Conservation (phyloP, 2,329 filamentous ascomycete species). For the Pestalotiopsis fici region DNA sequence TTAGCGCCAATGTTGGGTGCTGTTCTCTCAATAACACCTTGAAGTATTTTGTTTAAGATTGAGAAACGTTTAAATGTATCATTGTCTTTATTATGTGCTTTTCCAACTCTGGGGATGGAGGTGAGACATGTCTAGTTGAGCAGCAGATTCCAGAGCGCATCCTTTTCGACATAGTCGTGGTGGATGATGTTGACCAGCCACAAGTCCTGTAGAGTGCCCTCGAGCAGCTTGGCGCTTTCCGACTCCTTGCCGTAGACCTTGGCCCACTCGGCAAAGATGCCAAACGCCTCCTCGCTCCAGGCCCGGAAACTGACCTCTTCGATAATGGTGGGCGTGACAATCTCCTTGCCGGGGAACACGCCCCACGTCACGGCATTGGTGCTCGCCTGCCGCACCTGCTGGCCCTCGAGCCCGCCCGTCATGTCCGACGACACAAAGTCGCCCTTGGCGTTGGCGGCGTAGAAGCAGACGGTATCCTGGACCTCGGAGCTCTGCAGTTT, state of each 20-base stretch:
- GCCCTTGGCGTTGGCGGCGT: conserved; percentile 78
- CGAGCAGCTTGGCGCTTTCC: conserved; percentile 71
- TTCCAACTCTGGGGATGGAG: neutral
- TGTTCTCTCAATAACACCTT: neutral
- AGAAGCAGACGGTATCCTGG: conserved; percentile 77
- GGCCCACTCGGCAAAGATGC: conserved; percentile 93
- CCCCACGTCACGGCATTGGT: conserved; percentile 98
- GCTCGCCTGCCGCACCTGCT: conserved; percentile 43
- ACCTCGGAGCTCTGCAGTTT: conserved; percentile 61
- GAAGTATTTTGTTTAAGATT: neutral
- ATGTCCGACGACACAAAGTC: conserved; percentile 74
- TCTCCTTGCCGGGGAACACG: conserved; percentile 92
- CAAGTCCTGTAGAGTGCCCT: conserved; percentile 65
- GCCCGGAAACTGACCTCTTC: conserved; percentile 92
- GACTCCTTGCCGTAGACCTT: conserved; percentile 79
- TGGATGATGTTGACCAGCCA: conserved; percentile 94
- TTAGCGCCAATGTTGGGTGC: neutral
- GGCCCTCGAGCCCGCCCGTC: conserved; percentile 33
- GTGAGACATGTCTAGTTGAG: conserved; percentile 20
- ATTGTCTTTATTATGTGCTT: neutral
- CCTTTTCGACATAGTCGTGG: conserved; percentile 71
- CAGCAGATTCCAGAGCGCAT: conserved; percentile 73
- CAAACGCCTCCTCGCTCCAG: conserved; percentile 95
- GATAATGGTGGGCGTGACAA: conserved; percentile 94
- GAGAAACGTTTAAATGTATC: neutral